Base-by-base conservation (phyloP, 1,139 yeast genomes). In the Blastobotrys ciferrii region DNA sequence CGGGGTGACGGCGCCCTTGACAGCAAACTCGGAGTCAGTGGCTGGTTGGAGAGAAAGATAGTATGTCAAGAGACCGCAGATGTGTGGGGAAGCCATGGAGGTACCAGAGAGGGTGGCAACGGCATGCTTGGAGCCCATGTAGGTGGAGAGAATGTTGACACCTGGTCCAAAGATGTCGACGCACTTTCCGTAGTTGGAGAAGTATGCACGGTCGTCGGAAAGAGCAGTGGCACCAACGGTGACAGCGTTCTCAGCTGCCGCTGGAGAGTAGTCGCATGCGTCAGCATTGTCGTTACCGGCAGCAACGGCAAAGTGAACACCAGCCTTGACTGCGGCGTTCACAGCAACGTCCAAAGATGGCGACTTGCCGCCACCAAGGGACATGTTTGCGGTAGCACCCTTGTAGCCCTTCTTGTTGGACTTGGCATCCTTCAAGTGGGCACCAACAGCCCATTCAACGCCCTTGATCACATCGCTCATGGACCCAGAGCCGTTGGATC, bases 31-130 rank as follows among this genome's bases (percentile, higher is more conserved):
- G 42, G 96, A 88, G 54, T 78, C 84, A 28, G 85, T 70, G 47
- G 81, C 86, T 58, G 98, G 98, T 72, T 87, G 94, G 69, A 92
- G 81, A 18, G 97, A 87, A 61, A 92, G 75, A 73, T 81, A 91
- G 78, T 92, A 92, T 3, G 97, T 67, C 53, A 72, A 61, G 68
- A 92, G 77, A 59, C 98, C 98, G 54, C 89, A 85, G 67, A 92
- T 85, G 67, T 92, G 98, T 47, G 98, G 98, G 42, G 98, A 87
- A 32, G 98, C 98, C 98, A 92, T 92, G 17, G 98, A 92, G 17
- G 98, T 92, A 72, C 98, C 98, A 36, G 97, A 88, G 70, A 92
- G 78, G 46, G 92, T 82, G 53, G 96, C 95, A 58, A 95, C 84
- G 43, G 94, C 89, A 51, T 78, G 69, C 57, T 82, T 81, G 35